These are phyloP conservation scores for Kazachstania bromeliacearum DNA, from an alignment of 805 yeast genomes.

Conservation along the genomic window DNA sequence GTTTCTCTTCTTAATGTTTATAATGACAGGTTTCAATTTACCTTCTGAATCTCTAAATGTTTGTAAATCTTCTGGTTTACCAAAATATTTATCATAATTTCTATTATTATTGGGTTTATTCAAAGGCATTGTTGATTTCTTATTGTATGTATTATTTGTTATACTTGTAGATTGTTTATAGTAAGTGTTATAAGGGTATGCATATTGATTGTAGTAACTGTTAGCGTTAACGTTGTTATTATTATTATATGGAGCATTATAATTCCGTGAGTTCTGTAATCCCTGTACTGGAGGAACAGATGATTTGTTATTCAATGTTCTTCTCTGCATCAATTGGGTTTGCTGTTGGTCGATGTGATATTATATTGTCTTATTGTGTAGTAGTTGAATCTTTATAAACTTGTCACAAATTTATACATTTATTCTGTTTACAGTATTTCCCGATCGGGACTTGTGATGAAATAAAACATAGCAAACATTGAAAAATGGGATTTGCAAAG, in stretches of 20 bases:
- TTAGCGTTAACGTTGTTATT: background rate
- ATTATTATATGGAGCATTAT: background rate
- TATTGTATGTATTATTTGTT: too few species aligned
- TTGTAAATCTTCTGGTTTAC: background rate
- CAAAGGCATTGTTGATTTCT: too few species aligned
- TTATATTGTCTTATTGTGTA: too few species aligned
- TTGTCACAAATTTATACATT: too few species aligned
- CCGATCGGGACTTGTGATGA: too few species aligned
- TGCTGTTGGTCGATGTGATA: background rate
- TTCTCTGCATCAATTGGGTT: constrained; percentile 1
- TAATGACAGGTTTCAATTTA: constrained; percentile 1
- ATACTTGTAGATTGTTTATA: background rate
- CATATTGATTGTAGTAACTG: background rate
- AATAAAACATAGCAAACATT: too few species aligned
- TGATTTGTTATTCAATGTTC: constrained; percentile 6
- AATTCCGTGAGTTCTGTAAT: background rate
- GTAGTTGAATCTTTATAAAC: too few species aligned
- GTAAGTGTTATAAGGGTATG: background rate
- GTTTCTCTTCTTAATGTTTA: background rate
- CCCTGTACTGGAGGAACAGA: constrained; percentile 1
- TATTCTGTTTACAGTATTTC: background rate
- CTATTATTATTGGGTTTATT: too few species aligned
- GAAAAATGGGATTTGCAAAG: too few species aligned
- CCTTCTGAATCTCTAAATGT: background rate
- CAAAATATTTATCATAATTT: too few species aligned